A percentile compares a stretch with the other conserved stretches of the same genome.
These are phyloP conservation scores for Begonia loranthoides DNA, from an alignment of 306 rosid species.

Conservation along the genomic window DNA sequence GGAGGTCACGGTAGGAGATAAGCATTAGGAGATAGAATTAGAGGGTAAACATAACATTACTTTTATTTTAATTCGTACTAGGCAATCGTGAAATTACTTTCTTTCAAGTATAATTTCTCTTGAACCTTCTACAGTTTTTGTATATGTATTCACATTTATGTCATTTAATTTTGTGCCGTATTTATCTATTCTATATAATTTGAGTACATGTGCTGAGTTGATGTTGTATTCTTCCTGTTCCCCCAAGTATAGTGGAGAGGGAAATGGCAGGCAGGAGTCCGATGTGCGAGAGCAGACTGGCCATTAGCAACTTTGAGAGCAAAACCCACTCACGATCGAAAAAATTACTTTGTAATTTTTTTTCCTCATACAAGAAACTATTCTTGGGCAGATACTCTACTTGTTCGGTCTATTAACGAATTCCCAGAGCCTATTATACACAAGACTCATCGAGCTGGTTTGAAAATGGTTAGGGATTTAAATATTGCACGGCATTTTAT, in stretches of 20 bases:
- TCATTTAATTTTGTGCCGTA: too few relatives aligned
- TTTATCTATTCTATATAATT: too few relatives aligned
- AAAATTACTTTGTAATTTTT: conserved; percentile 79
- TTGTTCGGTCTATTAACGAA: conserved; percentile 65
- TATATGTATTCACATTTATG: too few relatives aligned
- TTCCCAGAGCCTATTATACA: conserved; percentile 82
- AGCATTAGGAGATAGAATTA: too few relatives aligned
- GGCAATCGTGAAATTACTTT: too few relatives aligned
- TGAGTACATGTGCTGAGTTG: too few relatives aligned
- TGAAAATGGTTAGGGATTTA: conserved; percentile 69
- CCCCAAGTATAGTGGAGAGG: conserved; percentile 81
- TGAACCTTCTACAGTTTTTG: too few relatives aligned
- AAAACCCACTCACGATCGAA: conserved; percentile 89
- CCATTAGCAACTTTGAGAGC: conserved; percentile 90
- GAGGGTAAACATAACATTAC: too few relatives aligned
- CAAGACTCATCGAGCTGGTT: conserved; percentile 60
- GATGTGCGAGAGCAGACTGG: conserved; percentile 95
- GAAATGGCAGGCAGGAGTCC: conserved; percentile 94
- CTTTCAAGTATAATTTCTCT: too few relatives aligned
- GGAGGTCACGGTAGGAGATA: too few relatives aligned
- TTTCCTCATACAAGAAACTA: conserved; percentile 84
- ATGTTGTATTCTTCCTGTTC: conserved; percentile 6
- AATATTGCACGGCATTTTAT: conserved; percentile 68
- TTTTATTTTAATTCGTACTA: too few relatives aligned
- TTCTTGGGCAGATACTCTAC: conserved; percentile 90